These are phyloP conservation scores for Plectranthus barbatus DNA, from an alignment of 257 asterid genomes.

Conservation along the genomic window DNA sequence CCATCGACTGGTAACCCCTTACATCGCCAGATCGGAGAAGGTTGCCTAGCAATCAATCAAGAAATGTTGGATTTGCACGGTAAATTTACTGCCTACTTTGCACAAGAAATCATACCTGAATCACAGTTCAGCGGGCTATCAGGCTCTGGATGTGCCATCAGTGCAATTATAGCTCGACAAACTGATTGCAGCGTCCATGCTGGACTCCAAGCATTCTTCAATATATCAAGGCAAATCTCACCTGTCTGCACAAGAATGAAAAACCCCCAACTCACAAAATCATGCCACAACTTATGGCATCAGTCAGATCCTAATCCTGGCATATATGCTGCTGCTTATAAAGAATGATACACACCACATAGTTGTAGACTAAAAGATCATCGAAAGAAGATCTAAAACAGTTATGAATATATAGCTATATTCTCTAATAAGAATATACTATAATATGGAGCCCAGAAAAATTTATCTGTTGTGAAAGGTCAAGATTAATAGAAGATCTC, in stretches of 20 bases:
- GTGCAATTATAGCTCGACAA: constrained; percentile 96
- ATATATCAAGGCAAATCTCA: constrained; percentile 98
- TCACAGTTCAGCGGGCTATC: constrained; percentile 99
- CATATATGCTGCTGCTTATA: background rate
- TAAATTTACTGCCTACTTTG: no score
- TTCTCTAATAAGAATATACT: background rate
- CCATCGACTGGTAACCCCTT: constrained; percentile 95
- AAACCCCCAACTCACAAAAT: background rate
- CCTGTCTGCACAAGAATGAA: constrained; percentile 51
- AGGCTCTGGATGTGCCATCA: constrained; percentile 99
- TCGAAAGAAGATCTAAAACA: background rate
- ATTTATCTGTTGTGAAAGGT: background rate
- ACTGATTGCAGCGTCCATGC: constrained; percentile 99
- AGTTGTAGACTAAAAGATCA: background rate
- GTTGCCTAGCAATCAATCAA: constrained; percentile 47
- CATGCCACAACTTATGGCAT: background rate
- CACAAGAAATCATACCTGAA: constrained; percentile 50
- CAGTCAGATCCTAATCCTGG: background rate
- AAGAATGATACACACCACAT: background rate
- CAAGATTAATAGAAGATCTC: background rate
- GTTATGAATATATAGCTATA: background rate
- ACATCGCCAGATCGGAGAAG: constrained; percentile 89
- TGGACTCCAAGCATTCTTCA: constrained; percentile 99
- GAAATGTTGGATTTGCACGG: no score
- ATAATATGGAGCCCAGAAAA: background rate